A percentile compares a stretch with the other conserved stretches of the same genome.
Evolutionary conservation across 441 rosid genomes (phyloP).

Genomic region (Raphanus hybrid): DNA sequence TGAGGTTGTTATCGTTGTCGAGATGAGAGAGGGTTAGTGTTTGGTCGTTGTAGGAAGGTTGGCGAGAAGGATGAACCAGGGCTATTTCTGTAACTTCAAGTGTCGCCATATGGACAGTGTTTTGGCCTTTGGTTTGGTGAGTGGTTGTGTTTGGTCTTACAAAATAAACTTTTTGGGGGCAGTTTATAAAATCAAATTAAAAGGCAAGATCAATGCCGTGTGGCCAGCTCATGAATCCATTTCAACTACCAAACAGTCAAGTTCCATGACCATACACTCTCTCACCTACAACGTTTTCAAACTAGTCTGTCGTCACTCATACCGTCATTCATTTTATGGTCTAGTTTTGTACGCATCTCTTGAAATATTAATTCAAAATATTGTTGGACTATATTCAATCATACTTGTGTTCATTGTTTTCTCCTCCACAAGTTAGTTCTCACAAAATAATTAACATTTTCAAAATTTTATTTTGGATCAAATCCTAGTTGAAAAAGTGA

Average conservation of each 20-base stretch:
- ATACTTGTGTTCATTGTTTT: background rate
- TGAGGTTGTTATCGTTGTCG: slow-evolving; percentile 74
- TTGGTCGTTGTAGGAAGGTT: slow-evolving; percentile 46
- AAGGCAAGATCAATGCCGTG: slow-evolving; percentile 33
- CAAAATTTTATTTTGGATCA: background rate
- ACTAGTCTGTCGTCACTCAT: background rate
- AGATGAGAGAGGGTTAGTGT: slow-evolving; percentile 70
- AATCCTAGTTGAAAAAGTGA: background rate
- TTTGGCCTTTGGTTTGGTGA: background rate
- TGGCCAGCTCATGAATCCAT: slow-evolving; percentile 11
- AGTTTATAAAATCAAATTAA: slow-evolving; percentile 10
- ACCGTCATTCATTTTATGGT: slow-evolving; percentile 3
- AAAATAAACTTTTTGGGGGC: background rate
- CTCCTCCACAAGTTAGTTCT: slow-evolving; percentile 18
- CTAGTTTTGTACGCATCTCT: background rate
- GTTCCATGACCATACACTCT: slow-evolving; percentile 23
- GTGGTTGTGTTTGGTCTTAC: background rate
- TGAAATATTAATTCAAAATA: no score
- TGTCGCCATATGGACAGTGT: slow-evolving; percentile 28
- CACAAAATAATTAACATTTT: background rate
- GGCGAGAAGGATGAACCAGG: slow-evolving; percentile 52
- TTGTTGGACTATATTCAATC: background rate
- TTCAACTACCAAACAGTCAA: slow-evolving; percentile 34
- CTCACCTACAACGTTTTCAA: slow-evolving; percentile 28
- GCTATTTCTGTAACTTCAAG: slow-evolving; percentile 55